Base-by-base conservation (phyloP, 352 stramenopile genomes). In the Phytophthora capsici region DNA sequence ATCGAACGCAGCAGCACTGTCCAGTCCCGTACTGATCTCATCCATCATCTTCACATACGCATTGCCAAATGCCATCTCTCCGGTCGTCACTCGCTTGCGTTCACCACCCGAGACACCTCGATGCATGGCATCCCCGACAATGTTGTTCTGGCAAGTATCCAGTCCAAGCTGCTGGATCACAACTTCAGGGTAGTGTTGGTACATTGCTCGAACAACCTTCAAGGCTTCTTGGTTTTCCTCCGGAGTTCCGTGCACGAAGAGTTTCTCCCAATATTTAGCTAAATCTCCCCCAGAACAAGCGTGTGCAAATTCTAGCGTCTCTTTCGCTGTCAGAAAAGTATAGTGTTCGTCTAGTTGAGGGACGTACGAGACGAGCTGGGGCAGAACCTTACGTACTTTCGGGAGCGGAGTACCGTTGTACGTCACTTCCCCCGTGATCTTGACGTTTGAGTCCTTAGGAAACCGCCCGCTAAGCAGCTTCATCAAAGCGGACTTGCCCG, bases 51-150 rank as follows among this genome's bases (percentile, higher is more conserved):
- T 64, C 26, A 69, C 61, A n/a, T 57, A 49, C 30, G 51, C 44
- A 23, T 64, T 71, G 23, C 77, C 74, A 47, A 93, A 84, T 30
- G 93, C 70, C 78, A 98, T 98, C 74, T 91, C 80, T 16, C 82
- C 84, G 0, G 72, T 81, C 16, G 81, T 92, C 30, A 92, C 81
- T 19, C 84, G 80, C 69, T 89, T 88, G 10, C 78, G 71, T 44
- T 93, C 79, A 7, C 84, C 84, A 10, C 84, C 84, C 0, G 79
- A 91, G 10, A 93, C 69, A 20, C 84, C 84, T 40, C 82, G 76
- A 2, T 77, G 45, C 53, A 90, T 77, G 16, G 25, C 43, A 36
- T 69, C 61, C 6, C 61, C 53, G 16, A 68, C 44, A n/a, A 68
- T 25, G 16, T 51, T 68, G 7, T 68, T 62, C 44, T 63, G 51